These are phyloP conservation scores for Penicillium roqueforti DNA, from an alignment of 495 filamentous ascomycete species.

Conservation along the genomic window DNA sequence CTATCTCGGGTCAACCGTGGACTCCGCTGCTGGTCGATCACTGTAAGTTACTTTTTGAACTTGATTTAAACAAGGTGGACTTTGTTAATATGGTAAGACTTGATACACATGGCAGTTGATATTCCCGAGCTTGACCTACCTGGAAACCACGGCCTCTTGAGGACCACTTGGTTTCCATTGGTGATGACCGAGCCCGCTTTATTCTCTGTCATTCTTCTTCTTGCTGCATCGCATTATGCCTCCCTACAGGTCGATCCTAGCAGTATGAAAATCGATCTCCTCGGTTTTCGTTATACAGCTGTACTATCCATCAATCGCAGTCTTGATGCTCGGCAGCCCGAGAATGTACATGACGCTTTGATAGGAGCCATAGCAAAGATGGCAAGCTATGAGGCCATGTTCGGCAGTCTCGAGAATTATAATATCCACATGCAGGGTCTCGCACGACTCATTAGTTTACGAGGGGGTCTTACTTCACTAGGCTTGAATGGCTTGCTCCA, in stretches of 20 bases:
- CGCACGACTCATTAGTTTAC: slow-evolving; percentile 25
- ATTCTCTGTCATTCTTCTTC: slow-evolving; percentile 41
- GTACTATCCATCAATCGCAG: slow-evolving; percentile 31
- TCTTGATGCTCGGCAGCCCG: slow-evolving; percentile 17
- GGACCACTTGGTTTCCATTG: slow-evolving; percentile 45
- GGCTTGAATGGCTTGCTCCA: slow-evolving; percentile 38
- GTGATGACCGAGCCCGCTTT: slow-evolving; percentile 40
- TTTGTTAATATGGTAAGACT: slow-evolving; percentile 24
- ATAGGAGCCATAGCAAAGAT: slow-evolving; percentile 47
- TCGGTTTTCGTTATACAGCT: slow-evolving; percentile 33
- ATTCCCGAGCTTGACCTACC: slow-evolving; percentile 44
- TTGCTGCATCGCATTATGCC: slow-evolving; percentile 40
- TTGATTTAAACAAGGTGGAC: neutral
- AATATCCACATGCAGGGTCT: slow-evolving; percentile 41
- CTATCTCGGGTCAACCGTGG: slow-evolving; percentile 24
- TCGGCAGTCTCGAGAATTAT: slow-evolving; percentile 32
- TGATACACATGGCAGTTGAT: slow-evolving; percentile 42
- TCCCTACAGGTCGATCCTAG: slow-evolving; percentile 15
- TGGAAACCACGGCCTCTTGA: slow-evolving; percentile 32
- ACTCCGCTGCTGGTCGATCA: slow-evolving; percentile 35
- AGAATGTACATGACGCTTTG: slow-evolving; percentile 26
- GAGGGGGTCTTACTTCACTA: slow-evolving; percentile 34
- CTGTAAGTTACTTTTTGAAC: slow-evolving; percentile 25
- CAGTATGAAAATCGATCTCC: slow-evolving; percentile 25
- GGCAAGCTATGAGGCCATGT: slow-evolving; percentile 47